phyloP scores from a whole-genome alignment of 352 stramenopile species.

The Aphanomyces stellatus region DNA sequence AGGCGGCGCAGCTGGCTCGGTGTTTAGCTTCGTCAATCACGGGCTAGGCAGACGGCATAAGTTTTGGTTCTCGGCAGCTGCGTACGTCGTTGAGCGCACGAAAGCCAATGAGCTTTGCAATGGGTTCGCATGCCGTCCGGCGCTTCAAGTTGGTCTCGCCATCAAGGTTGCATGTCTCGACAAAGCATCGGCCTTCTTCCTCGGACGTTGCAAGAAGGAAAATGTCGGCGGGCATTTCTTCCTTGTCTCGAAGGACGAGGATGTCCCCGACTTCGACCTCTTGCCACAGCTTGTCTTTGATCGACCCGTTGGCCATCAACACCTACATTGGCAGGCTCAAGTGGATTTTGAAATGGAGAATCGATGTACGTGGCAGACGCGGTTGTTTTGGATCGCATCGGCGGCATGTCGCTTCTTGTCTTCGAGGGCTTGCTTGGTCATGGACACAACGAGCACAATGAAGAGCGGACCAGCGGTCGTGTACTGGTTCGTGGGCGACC shows the following conservation, averaged over 20 bases:
- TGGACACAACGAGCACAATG: slow-evolving; percentile 65
- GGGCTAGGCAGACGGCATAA: neutral
- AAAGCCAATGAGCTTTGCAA: slow-evolving; percentile 48
- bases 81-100: slow-evolving; percentile 41
- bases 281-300: slow-evolving; percentile 60
- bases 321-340: slow-evolving; percentile 28
- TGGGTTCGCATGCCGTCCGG: slow-evolving; percentile 40
- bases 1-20: neutral
- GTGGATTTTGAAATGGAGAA: neutral
- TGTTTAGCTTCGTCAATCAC: slow-evolving; percentile 6
- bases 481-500: slow-evolving; percentile 40
- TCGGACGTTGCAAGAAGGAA: slow-evolving; percentile 65
- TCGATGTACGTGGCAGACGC: slow-evolving; percentile 33
- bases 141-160: slow-evolving; percentile 93
- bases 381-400: slow-evolving; percentile 54
- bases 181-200: slow-evolving; percentile 75
- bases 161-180: slow-evolving; percentile 92
- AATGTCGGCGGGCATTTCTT: slow-evolving; percentile 55
- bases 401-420: slow-evolving; percentile 68
- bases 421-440: slow-evolving; percentile 71
- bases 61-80: neutral
- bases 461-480: slow-evolving; percentile 62
- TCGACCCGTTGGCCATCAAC: slow-evolving; percentile 43
- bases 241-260: slow-evolving; percentile 42
- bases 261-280: slow-evolving; percentile 74